These are phyloP conservation scores for Rhinocladiella mackenziei DNA, from an alignment of 2,329 filamentous ascomycete genomes.

Conservation along the genomic window DNA sequence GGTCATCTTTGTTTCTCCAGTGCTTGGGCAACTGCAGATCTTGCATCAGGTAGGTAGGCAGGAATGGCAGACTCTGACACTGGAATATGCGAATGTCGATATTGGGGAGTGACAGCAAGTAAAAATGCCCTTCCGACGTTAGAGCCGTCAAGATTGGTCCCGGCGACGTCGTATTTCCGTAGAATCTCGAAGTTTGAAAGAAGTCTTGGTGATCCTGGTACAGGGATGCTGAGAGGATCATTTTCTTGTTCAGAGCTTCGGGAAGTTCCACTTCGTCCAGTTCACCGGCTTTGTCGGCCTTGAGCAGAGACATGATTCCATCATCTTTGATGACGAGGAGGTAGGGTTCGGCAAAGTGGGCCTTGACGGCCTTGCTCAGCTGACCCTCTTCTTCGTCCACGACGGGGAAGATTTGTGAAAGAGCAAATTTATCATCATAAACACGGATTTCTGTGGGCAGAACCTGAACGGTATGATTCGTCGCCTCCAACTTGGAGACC, in stretches of 20 bases:
- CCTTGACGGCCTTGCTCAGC: slow-evolving; percentile 69
- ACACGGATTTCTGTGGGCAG: slow-evolving; percentile 81
- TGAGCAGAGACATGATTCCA: slow-evolving; percentile 70
- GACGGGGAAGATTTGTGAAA: slow-evolving; percentile 89
- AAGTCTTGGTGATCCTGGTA: slow-evolving; percentile 64
- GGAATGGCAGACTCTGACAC: slow-evolving; percentile 70
- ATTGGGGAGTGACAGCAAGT: slow-evolving; percentile 75
- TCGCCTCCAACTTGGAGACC: slow-evolving; percentile 74
- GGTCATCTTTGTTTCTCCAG: slow-evolving; percentile 64
- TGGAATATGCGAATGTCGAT: slow-evolving; percentile 67
- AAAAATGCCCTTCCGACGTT: slow-evolving; percentile 58
- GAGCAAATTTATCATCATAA: slow-evolving; percentile 83
- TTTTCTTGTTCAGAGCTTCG: slow-evolving; percentile 56
- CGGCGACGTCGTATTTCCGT: slow-evolving; percentile 26
- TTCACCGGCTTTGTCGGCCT: slow-evolving; percentile 76
- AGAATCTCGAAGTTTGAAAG: slow-evolving; percentile 51
- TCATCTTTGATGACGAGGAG: slow-evolving; percentile 80
- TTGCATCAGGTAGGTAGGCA: slow-evolving; percentile 69
- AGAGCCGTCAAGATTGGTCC: slow-evolving; percentile 66
- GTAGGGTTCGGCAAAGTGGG: slow-evolving; percentile 83
- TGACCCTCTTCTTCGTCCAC: slow-evolving; percentile 81
- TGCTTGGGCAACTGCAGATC: slow-evolving; percentile 64
- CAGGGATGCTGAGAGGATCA: slow-evolving; percentile 79
- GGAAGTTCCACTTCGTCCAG: slow-evolving; percentile 73
- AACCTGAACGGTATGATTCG: slow-evolving; percentile 80